Evolutionary conservation across 495 filamentous ascomycete genomes (phyloP), one percentile per base, ranked within the genome.

Genomic region (Daldinia childiae): DNA sequence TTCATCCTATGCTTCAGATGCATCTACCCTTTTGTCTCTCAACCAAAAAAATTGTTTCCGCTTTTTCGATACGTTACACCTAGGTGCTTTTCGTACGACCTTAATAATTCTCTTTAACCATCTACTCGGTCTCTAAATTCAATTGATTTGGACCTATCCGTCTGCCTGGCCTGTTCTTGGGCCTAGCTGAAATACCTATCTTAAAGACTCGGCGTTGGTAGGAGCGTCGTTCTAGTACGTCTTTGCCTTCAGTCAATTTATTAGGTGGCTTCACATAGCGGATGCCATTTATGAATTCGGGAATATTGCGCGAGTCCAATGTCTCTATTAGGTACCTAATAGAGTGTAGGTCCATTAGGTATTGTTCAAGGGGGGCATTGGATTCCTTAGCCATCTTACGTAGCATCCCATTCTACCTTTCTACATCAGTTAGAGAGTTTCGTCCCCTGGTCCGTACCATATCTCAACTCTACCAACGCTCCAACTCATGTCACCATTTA

Each of bases 31-130:
- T 48, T 70, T n/a, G 24, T 61, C 58, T 54, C 21, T n/a, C 19
- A 55, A 36, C 34, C 32, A 21, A 73, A 64, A 65, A 65, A n/a
- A n/a, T n/a, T 68, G 61, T 30, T 30, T 30, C 26, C 64, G 17
- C 64, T 57, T 41, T 19, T 41, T 64, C 43, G 64, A 65, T 73
- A 68, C 64, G 70, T 73, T 73, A 64, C 64, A 73, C 70, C 24
- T 68, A 15, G 32, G 12, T 6, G 17, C 26, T 56, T 39, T 56
- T 38, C 56, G 43, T 48, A 48, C 17, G 43, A 48, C 17, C 17
- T 8, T 19, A n/a, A 17, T 48, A 48, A 19, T 21, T 21, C 29
- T 17, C 62, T 64, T 21, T 55, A 6, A 39, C 36, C 26, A 14
- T 24, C 29, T 48, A 21, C 19, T 66, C 9, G 15, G 38, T 34